Evolutionary conservation across 306 rosid species (phyloP).

Genomic region (Ziziphus jujuba): DNA sequence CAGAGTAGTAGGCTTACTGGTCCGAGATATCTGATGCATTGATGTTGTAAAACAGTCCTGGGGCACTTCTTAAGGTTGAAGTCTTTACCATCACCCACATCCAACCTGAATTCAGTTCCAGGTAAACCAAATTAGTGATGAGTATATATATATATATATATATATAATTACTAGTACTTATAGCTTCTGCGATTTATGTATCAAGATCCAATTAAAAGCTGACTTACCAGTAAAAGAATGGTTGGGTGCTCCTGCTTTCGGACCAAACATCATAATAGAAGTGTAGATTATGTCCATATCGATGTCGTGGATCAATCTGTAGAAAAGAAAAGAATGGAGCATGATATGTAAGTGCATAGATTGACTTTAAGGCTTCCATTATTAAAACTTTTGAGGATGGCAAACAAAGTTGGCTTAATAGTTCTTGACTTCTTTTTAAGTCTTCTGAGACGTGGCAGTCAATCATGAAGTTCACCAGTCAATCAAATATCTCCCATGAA

Average conservation of each 20-base stretch:
- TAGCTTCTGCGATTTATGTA: neutral
- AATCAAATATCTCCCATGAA: no score
- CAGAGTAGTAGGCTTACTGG: conserved; percentile 36
- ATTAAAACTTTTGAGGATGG: no score
- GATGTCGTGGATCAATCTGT: conserved; percentile 59
- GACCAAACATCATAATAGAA: conserved; percentile 45
- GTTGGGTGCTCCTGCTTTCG: conserved; percentile 41
- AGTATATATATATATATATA: neutral
- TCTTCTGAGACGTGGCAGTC: no score
- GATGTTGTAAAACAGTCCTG: conserved; percentile 32
- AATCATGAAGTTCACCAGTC: no score
- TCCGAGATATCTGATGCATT: conserved; percentile 49
- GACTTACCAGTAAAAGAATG: conserved; percentile 58
- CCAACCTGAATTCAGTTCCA: conserved; percentile 39
- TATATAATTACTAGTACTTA: neutral
- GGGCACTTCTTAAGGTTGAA: conserved; percentile 36
- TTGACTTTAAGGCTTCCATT: neutral
- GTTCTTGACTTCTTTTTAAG: no score
- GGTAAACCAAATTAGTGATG: neutral
- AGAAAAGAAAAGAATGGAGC: neutral
- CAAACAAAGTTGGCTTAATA: no score
- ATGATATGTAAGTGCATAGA: neutral
- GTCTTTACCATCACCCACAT: conserved; percentile 55
- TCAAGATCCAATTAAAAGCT: neutral
- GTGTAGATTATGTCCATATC: conserved; percentile 52